Evolutionary conservation across 495 filamentous ascomycete species (phyloP).

Genomic region (Pyronema domesticum): DNA sequence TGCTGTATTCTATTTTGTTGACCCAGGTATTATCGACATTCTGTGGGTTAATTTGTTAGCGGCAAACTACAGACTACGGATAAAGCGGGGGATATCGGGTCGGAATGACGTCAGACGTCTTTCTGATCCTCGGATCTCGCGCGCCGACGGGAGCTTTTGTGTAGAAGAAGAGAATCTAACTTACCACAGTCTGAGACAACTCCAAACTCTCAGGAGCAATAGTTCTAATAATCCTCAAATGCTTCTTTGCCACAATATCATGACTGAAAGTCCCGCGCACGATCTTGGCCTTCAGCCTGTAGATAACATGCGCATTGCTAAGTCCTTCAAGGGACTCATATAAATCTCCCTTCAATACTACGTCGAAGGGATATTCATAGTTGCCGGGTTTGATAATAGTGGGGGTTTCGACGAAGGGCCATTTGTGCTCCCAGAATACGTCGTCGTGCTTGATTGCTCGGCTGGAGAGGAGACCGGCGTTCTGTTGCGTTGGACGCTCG

Average conservation of each 20-base stretch:
- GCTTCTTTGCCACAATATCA: slow-evolving; percentile 59
- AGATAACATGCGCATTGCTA: slow-evolving; percentile 59
- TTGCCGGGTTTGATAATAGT: slow-evolving; percentile 39
- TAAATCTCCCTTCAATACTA: slow-evolving; percentile 7
- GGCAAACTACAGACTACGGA: background rate
- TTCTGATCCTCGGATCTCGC: background rate
- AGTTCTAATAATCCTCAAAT: slow-evolving; percentile 73
- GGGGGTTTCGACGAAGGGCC: slow-evolving; percentile 36
- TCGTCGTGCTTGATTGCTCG: slow-evolving; percentile 29
- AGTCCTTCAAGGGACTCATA: slow-evolving; percentile 83
- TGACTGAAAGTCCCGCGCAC: slow-evolving; percentile 62
- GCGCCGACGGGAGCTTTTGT: background rate
- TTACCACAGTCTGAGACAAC: slow-evolving; percentile 62
- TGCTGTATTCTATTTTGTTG: slow-evolving; percentile 83
- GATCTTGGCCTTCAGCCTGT: slow-evolving; percentile 75
- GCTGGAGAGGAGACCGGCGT: background rate
- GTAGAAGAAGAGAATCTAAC: background rate
- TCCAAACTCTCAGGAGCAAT: slow-evolving; percentile 65
- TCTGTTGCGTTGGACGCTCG: background rate
- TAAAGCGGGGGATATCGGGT: slow-evolving; percentile 19
- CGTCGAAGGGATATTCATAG: slow-evolving; percentile 68
- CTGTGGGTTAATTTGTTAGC: slow-evolving; percentile 20
- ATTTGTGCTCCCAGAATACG: slow-evolving; percentile 39
- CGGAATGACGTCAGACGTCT: background rate
- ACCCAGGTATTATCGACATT: slow-evolving; percentile 88